Evolutionary conservation across 2,329 filamentous ascomycete species (phyloP), one percentile per base, ranked within the genome.

Genomic region (Colletotrichum plurivorum): DNA sequence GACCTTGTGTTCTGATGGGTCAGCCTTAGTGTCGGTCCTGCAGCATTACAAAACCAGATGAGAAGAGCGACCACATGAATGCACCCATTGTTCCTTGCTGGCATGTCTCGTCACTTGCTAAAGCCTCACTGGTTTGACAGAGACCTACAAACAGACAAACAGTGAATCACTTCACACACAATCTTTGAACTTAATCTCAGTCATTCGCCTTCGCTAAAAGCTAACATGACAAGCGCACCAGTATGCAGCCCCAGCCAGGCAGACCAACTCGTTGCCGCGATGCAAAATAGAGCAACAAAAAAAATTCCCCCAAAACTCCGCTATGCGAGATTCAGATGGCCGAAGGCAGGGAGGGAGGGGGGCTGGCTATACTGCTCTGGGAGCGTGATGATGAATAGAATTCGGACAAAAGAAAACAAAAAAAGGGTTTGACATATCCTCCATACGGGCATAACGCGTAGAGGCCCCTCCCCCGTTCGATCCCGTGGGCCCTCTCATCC

Each of bases 151-250:
- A 9, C 7, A 9, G 7, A 10, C 31, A 3, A 36, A 36, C 31
- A 10, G 31, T 10, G 3, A 25, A 25, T 25, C 22, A 25, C 22
- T 36, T 36, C 31, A 36, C 31, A 12, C 31, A 36, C 1, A 12
- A 9, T 36, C 31, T 36, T 36, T 10, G 10, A 56, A 45, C 31
- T 51, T 25, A 43, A 45, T 36, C 22, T 59, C 49, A 61, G 51
- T 55, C 15, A 51, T 69, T 69, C 54, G 62, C 66, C 66, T 66
- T 69, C 54, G 62, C 62, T 69, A 51, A 20, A 69, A 39, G 41
- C 48, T 51, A 54, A 52, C 20, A 63, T 49, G 49, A 49, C 58
- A 22, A 57, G 53, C 36, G 39, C 27, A 31, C 31, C 25, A 55
- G 31, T 43, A 45, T 54, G 27, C 31, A 56, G 15, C 45, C 16